A percentile compares a stretch with the other conserved stretches of the same genome.
These are phyloP conservation scores for Dacryopinax spathularia DNA, from an alignment of 768 basidiomycete genomes.

Conservation along the genomic window DNA sequence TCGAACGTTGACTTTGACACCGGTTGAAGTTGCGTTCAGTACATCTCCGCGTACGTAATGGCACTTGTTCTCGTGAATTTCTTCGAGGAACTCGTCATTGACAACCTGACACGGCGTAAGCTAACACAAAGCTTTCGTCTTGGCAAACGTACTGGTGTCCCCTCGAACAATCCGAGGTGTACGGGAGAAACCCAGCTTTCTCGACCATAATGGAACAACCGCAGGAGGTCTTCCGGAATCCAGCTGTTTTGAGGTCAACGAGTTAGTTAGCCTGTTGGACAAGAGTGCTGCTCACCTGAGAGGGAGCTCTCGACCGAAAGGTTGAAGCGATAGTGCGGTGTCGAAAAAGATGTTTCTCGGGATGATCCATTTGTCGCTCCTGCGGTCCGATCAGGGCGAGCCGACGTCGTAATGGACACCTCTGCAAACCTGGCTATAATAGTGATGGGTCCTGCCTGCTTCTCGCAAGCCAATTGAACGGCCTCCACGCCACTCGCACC, in stretches of 20 bases:
- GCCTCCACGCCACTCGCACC: conserved; percentile 43
- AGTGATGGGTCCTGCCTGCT: conserved; percentile 24
- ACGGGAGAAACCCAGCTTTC: conserved; percentile 33
- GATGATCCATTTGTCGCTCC: conserved; percentile 33
- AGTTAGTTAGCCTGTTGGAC: not conserved
- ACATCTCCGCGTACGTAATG: conserved; percentile 38
- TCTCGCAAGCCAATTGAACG: conserved; percentile 26
- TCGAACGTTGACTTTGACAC: conserved; percentile 30
- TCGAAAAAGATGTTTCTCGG: conserved; percentile 34
- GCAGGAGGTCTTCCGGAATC: conserved; percentile 35
- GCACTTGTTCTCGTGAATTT: conserved; percentile 31
- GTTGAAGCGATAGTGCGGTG: conserved; percentile 34
- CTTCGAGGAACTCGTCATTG: conserved; percentile 37
- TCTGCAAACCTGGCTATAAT: conserved; percentile 26
- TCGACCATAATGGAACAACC: conserved; percentile 32
- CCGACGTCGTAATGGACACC: not conserved
- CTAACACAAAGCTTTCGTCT: not conserved
- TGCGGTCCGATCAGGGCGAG: conserved; percentile 6
- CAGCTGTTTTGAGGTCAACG: conserved; percentile 22
- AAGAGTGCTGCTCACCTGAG: conserved; percentile 24
- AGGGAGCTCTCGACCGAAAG: conserved; percentile 41
- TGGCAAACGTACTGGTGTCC: conserved; percentile 28
- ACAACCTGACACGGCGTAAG: conserved; percentile 26
- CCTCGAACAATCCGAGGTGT: conserved; percentile 32
- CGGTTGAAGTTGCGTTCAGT: conserved; percentile 25